These are phyloP conservation scores for Russula olivacea DNA, from an alignment of 768 basidiomycete species.

Conservation along the genomic window DNA sequence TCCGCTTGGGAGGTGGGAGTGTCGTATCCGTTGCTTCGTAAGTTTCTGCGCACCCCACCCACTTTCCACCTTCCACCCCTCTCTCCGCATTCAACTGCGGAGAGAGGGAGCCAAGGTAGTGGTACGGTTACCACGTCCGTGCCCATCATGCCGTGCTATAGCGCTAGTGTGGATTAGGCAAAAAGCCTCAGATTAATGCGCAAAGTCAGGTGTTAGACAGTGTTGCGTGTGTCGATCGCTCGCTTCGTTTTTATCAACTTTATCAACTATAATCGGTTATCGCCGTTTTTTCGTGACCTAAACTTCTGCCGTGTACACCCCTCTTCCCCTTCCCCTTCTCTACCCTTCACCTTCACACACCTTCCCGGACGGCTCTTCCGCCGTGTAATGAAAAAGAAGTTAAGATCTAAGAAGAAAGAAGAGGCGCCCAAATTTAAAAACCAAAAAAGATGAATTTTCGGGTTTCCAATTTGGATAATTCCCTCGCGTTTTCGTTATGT, in stretches of 20 bases:
- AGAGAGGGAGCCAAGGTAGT: not conserved
- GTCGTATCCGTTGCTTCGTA: not conserved
- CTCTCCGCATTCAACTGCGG: not conserved
- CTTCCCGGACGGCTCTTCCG: too few relatives aligned
- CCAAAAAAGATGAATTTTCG: too few relatives aligned
- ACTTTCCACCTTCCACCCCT: not conserved
- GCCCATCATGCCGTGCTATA: too few relatives aligned
- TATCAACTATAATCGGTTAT: slow-evolving; percentile 3
- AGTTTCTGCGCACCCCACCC: slow-evolving; percentile 2
- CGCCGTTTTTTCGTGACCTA: not conserved
- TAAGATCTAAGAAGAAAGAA: too few relatives aligned
- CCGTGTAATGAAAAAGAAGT: too few relatives aligned
- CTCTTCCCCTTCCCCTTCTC: too few relatives aligned
- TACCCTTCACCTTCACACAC: too few relatives aligned
- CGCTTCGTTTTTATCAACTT: slow-evolving; percentile 3
- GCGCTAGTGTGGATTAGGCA: not conserved
- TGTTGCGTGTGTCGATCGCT: slow-evolving; percentile 11
- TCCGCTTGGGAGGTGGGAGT: too few relatives aligned
- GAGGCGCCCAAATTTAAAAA: too few relatives aligned
- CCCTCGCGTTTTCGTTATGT: not conserved
- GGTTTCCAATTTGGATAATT: not conserved
- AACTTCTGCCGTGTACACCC: not conserved
- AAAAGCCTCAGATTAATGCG: not conserved
- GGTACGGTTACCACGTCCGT: not conserved
- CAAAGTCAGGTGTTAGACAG: slow-evolving; percentile 14